phyloP scores from a whole-genome alignment of 306 rosid genomes.

The Prunus mume region DNA sequence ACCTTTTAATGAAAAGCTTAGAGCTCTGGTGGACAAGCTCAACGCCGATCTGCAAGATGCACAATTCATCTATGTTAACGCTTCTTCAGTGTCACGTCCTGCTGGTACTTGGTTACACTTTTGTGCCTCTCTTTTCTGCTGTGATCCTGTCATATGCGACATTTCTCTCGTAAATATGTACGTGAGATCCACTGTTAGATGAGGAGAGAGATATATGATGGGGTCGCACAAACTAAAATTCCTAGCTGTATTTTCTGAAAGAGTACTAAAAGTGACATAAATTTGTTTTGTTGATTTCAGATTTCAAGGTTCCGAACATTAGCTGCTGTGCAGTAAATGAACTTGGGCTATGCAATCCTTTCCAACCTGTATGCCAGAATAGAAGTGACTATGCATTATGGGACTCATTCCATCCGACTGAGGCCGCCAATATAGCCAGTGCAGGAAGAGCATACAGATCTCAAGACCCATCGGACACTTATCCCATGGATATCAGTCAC shows the following conservation, averaged over 20 bases:
- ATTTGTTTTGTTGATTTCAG: slow-evolving; percentile 23
- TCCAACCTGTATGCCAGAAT: slow-evolving; percentile 32
- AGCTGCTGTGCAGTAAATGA: slow-evolving; percentile 31
- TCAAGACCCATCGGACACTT: background rate
- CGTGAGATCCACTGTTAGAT: background rate
- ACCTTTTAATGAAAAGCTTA: slow-evolving; percentile 42
- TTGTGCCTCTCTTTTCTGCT: background rate
- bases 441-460: slow-evolving; percentile 22
- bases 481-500: slow-evolving; percentile 23
- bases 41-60: slow-evolving; percentile 33
- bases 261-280: background rate
- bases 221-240: background rate
- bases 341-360: slow-evolving; percentile 33
- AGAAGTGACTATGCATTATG: slow-evolving; percentile 47
- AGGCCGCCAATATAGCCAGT: slow-evolving; percentile 21
- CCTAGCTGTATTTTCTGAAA: background rate
- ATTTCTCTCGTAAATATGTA: background rate
- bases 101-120: background rate
- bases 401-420: slow-evolving; percentile 49
- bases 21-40: slow-evolving; percentile 27
- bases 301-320: slow-evolving; percentile 17
- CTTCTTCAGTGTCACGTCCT: background rate
- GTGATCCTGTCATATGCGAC: background rate
- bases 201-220: background rate
- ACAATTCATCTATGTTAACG: slow-evolving; percentile 32